Evolutionary conservation across 768 basidiomycete species (phyloP).

Genomic region (Porphyrellus cyaneotinctus): DNA sequence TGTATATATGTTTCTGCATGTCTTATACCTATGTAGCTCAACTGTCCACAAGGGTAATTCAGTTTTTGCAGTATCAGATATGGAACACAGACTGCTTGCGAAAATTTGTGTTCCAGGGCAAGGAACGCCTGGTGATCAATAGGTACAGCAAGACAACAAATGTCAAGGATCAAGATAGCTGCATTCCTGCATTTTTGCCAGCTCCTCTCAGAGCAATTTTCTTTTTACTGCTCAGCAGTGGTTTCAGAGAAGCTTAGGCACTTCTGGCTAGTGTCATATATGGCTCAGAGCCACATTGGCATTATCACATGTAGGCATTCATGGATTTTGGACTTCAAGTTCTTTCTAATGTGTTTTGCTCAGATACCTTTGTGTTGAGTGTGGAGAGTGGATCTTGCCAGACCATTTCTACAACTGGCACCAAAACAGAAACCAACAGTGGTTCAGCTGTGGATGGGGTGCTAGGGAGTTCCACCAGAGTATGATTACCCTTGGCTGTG

Average conservation of each 20-base stretch:
- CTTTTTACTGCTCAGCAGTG: neutral
- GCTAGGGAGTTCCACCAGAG: constrained; percentile 3
- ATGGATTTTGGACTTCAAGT: neutral
- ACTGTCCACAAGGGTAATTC: neutral
- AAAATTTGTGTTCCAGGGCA: constrained; percentile 4
- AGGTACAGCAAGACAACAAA: constrained; percentile 10
- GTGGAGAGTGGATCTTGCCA: neutral
- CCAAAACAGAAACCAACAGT: neutral
- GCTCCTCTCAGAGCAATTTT: neutral
- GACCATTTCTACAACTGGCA: neutral
- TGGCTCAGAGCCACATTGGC: neutral
- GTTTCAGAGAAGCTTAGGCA: constrained; percentile 5
- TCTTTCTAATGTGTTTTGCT: neutral
- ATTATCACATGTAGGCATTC: neutral
- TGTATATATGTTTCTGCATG: too few species aligned
- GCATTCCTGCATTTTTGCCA: neutral
- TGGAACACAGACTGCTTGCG: neutral
- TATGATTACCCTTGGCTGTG: neutral
- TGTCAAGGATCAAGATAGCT: neutral
- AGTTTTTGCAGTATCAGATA: constrained; percentile 3
- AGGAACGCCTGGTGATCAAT: neutral
- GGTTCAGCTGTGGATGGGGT: constrained; percentile 1
- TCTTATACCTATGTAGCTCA: too few species aligned
- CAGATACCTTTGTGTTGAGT: constrained; percentile 3
- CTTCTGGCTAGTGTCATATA: neutral